Conservation (phyloP, 2,329 filamentous ascomycete species). For the Pestalotiopsis sp. region DNA sequence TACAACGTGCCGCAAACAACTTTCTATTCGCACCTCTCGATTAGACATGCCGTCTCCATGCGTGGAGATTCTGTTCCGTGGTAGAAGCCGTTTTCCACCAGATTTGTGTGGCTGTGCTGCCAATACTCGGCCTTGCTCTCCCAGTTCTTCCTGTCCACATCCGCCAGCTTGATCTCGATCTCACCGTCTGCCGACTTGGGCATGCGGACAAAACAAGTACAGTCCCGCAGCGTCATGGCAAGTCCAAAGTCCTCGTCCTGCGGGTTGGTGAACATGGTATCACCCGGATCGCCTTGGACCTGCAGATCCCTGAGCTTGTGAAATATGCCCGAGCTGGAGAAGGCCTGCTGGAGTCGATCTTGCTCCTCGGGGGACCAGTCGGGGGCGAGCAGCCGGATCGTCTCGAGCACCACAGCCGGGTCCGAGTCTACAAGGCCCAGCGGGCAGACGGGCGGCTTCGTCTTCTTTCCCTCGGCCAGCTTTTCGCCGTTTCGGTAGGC, state of each 20-base stretch:
- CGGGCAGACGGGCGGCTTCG: conserved; percentile 58
- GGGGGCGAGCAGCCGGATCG: conserved; percentile 43
- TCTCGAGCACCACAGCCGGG: conserved; percentile 45
- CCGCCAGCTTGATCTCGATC: conserved; percentile 67
- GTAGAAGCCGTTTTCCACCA: conserved; percentile 74
- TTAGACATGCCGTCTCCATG: conserved; percentile 32
- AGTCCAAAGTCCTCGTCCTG: conserved; percentile 56
- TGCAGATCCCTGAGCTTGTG: conserved; percentile 36
- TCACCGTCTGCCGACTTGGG: conserved; percentile 29
- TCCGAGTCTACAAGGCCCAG: conserved; percentile 62
- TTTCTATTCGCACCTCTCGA: neutral
- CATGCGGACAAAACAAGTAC: conserved; percentile 73
- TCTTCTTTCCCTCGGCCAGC: conserved; percentile 37
- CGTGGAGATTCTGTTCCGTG: conserved; percentile 25
- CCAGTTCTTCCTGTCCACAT: conserved; percentile 77
- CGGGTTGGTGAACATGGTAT: conserved; percentile 45
- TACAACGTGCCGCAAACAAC: neutral
- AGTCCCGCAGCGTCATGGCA: conserved; percentile 82
- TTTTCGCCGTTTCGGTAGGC: conserved; percentile 49
- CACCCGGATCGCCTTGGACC: conserved; percentile 42
- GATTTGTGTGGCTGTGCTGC: conserved; percentile 61
- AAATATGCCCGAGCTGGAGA: conserved; percentile 41
- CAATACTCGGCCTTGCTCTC: conserved; percentile 70
- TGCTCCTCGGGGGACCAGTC: conserved; percentile 32
- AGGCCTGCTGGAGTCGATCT: conserved; percentile 37